Evolutionary conservation across 1,284 basidiomycete genomes (phyloP).

Genomic region (Tilletia caries): DNA sequence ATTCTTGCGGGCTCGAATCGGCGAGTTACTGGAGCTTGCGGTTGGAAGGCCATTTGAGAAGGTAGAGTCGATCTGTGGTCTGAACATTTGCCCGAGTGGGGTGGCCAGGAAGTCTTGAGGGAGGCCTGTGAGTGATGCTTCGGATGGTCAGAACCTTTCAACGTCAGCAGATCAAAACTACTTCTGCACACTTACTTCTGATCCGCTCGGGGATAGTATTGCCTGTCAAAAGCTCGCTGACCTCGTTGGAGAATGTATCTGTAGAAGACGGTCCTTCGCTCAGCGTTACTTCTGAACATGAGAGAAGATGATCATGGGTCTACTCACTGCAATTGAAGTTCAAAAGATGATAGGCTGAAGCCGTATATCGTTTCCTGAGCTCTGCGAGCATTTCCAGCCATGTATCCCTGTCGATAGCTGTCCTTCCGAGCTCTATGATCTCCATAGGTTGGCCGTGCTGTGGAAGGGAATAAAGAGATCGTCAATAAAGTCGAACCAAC

Average conservation of each 20-base stretch:
- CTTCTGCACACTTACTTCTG: not conserved
- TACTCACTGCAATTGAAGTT: conserved; percentile 59
- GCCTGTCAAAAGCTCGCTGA: conserved; percentile 49
- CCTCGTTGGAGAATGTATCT: conserved; percentile 71
- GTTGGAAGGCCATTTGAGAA: conserved; percentile 58
- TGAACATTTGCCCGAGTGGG: conserved; percentile 78
- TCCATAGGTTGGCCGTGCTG: conserved; percentile 72
- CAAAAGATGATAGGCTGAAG: conserved; percentile 73
- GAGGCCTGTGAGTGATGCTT: conserved; percentile 23
- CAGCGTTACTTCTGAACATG: conserved; percentile 70
- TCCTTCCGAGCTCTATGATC: conserved; percentile 75
- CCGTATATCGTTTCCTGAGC: conserved; percentile 74
- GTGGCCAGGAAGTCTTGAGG: conserved; percentile 85
- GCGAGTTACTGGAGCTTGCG: not conserved
- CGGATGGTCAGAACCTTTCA: not conserved
- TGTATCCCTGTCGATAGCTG: conserved; percentile 74
- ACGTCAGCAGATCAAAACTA: not conserved
- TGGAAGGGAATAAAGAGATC: conserved; percentile 1
- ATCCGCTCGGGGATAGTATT: conserved; percentile 47
- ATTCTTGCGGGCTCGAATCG: not conserved
- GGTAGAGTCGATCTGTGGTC: conserved; percentile 84
- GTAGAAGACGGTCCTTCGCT: not conserved
- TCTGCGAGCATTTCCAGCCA: conserved; percentile 75
- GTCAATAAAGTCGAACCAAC: no score
- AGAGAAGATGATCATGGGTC: not conserved